Conservation (phyloP, 768 basidiomycete genomes). For the Lentinula aciculospora region DNA sequence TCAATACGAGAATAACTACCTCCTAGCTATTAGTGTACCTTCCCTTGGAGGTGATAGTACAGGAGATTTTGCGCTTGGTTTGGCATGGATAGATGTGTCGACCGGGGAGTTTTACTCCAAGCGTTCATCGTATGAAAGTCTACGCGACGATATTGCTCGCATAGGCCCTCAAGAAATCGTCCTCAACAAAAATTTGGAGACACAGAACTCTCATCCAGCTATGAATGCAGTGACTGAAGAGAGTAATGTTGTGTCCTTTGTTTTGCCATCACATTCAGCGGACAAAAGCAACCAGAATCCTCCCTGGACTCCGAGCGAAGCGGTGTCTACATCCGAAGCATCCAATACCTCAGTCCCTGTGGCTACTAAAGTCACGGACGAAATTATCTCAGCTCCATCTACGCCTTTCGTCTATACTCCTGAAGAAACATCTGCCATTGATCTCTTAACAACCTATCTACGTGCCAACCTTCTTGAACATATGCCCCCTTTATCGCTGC, state of each 20-base stretch:
- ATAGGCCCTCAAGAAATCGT: constrained; percentile 83
- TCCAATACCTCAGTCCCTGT: background rate
- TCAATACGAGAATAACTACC: constrained; percentile 84
- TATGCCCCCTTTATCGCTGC: constrained; percentile 60
- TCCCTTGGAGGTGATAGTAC: background rate
- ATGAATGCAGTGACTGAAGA: constrained; percentile 47
- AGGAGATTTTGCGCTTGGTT: constrained; percentile 34
- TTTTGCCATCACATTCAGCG: background rate
- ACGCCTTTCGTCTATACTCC: constrained; percentile 22
- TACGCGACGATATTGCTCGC: constrained; percentile 80
- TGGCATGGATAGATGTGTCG: constrained; percentile 94
- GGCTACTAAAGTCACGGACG: constrained; percentile 12
- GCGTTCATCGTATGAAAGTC: constrained; percentile 37
- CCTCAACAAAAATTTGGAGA: constrained; percentile 39
- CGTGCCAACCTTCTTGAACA: constrained; percentile 67
- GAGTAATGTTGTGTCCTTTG: constrained; percentile 40
- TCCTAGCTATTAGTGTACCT: constrained; percentile 57
- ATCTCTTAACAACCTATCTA: constrained; percentile 60
- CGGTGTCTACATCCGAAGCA: background rate
- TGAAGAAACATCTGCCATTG: constrained; percentile 52
- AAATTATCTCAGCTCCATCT: constrained; percentile 13
- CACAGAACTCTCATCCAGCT: constrained; percentile 37
- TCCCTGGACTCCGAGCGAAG: background rate
- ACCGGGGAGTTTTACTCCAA: constrained; percentile 92
- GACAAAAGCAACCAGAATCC: background rate